Evolutionary conservation across 495 filamentous ascomycete species (phyloP), one percentile per base, ranked within the genome.

Genomic region (Annulohypoxylon bovei): DNA sequence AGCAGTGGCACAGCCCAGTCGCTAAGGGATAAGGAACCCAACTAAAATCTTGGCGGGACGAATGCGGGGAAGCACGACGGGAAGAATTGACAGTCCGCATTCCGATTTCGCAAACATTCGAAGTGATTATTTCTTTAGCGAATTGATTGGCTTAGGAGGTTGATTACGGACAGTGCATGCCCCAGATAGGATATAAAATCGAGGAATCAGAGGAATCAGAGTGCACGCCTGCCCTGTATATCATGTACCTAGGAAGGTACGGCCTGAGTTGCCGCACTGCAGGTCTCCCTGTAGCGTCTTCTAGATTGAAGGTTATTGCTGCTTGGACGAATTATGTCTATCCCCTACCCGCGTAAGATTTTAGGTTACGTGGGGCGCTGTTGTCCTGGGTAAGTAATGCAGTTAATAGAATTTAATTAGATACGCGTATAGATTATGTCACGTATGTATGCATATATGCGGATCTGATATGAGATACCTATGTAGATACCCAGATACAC

Each of bases 81-180:
- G 58, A 67, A 67, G 62, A 67, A 71, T 9, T 67, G 52, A 50
- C 50, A 62, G 22, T 53, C 68, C 68, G 62, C 44, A 53, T 65
- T 61, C 67, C 67, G 67, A 58, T 58, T 58, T 71, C 62, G 62
- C 68, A 71, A 71, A 58, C 50, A 62, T 70, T 54, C 3, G 16
- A 23, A 20, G 9, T 16, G 52, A n/a, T 49, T 49, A 27, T 14
- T 28, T 30, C 2, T 28, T 52, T 28, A 52, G 28, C 20, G 49
- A 33, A 53, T 9, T 20, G 49, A 53, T 53, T 33, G 49, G 49
- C 49, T 53, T 53, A 33, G 28, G 28, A 50, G 25, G 22, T 7
- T 50, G 46, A 53, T 33, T 33, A 53, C 20, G 28, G 49, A 16
- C 14, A 32, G 49, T 20, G 28, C 14, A 32, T 30, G 28, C 39